A percentile compares a stretch with the other conserved stretches of the same genome.
Evolutionary conservation across 83 land plant genomes (phyloP).

Genomic region (Picea abies): DNA sequence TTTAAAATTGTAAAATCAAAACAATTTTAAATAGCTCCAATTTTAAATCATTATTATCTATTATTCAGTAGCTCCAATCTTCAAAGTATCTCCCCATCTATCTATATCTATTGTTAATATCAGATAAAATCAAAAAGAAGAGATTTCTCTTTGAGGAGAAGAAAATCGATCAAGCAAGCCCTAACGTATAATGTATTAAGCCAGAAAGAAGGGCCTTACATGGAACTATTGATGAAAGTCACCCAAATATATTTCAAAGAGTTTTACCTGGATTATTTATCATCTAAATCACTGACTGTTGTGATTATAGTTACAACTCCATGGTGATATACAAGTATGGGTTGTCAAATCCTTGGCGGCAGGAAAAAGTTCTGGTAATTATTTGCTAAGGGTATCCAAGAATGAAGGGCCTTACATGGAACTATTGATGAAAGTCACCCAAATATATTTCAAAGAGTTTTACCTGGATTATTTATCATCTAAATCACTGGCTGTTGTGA

Average conservation of each 20-base stretch:
- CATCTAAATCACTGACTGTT: not conserved
- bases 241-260: not conserved
- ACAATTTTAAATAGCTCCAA: not conserved
- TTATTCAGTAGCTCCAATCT: not conserved
- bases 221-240: not conserved
- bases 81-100: not conserved
- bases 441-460: not conserved
- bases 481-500: not conserved
- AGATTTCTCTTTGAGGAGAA: not conserved
- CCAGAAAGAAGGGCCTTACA: not conserved
- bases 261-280: not conserved
- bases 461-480: not conserved
- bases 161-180: not conserved
- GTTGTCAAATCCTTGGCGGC: not conserved
- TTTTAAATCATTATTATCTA: too few relatives aligned
- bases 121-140: not conserved
- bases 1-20: not conserved
- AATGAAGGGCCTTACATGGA: not conserved
- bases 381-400: not conserved
- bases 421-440: not conserved
- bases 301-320: not conserved
- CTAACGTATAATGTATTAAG: not conserved
- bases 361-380: not conserved
- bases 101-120: not conserved
- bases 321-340: not conserved